Conservation (phyloP, 2,329 filamentous ascomycete species). For the Colletotrichum eleusines region DNA sequence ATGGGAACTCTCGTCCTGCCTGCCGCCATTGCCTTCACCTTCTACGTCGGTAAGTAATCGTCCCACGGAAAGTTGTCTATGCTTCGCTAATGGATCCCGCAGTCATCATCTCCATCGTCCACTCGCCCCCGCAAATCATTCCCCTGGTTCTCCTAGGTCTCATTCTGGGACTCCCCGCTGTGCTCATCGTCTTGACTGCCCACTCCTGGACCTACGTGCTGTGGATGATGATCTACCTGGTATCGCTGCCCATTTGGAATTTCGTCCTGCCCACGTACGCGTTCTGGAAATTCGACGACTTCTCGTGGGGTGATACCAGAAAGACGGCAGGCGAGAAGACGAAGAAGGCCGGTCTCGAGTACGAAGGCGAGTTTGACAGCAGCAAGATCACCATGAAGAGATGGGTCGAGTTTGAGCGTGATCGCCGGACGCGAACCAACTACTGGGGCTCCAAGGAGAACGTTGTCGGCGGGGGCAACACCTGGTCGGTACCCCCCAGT, state of each 20-base stretch:
- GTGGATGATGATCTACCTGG: constrained; percentile 97
- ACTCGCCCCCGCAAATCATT: constrained; percentile 83
- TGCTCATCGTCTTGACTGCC: constrained; percentile 93
- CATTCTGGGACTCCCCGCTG: constrained; percentile 91
- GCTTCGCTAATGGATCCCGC: constrained; percentile 30
- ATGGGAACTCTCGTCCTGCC: constrained; percentile 94
- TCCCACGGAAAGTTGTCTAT: neutral
- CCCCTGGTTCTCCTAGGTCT: constrained; percentile 89
- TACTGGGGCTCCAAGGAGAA: constrained; percentile 69
- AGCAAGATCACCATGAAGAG: constrained; percentile 99
- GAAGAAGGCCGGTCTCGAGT: constrained; percentile 87
- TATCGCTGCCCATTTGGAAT: constrained; percentile 97
- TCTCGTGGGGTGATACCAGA: constrained; percentile 97
- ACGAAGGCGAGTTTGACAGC: constrained; percentile 96
- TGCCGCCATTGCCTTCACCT: constrained; percentile 95
- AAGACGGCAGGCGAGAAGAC: constrained; percentile 93
- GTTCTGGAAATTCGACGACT: constrained; percentile 99
- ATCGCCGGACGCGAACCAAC: constrained; percentile 63
- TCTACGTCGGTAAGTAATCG: constrained; percentile 85
- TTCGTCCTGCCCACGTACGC: constrained; percentile 94
- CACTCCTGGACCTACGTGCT: constrained; percentile 91
- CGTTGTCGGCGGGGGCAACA: constrained; percentile 55
- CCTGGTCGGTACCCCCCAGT: constrained; percentile 58
- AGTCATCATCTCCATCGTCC: constrained; percentile 89
- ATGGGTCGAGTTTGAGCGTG: constrained; percentile 94